Conservation (phyloP, 345 rosid species). For the Pistacia vera region DNA sequence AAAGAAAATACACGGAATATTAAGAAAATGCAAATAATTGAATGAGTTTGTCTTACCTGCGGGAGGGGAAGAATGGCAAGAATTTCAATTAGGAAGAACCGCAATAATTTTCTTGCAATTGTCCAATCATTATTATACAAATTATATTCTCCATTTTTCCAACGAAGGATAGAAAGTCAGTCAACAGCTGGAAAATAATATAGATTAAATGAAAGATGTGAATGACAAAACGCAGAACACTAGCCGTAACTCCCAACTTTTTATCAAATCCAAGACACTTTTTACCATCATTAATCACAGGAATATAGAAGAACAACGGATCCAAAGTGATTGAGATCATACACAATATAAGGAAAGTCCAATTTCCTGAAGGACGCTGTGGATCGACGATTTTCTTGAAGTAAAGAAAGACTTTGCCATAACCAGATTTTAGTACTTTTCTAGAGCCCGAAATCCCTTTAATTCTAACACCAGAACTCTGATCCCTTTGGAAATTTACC, state of each 20-base stretch:
- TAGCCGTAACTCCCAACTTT: constrained; percentile 13
- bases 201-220: neutral
- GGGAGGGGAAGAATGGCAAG: constrained; percentile 56
- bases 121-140: neutral
- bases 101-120: constrained; percentile 29
- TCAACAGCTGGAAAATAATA: neutral
- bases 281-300: neutral
- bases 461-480: no score
- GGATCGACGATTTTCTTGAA: neutral
- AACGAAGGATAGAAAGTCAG: neutral
- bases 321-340: neutral
- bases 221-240: constrained; percentile 17
- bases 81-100: no score
- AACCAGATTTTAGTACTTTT: no score
- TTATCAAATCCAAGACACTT: neutral
- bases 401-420: no score
- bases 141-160: no score
- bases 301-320: neutral
- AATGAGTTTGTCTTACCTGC: constrained; percentile 28
- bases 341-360: neutral
- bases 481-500: no score
- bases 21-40: no score
- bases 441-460: no score
- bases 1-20: no score
- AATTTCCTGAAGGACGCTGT: neutral